Base-by-base conservation (phyloP, 139 green algal species). In the Chlorella sorokiniana region DNA sequence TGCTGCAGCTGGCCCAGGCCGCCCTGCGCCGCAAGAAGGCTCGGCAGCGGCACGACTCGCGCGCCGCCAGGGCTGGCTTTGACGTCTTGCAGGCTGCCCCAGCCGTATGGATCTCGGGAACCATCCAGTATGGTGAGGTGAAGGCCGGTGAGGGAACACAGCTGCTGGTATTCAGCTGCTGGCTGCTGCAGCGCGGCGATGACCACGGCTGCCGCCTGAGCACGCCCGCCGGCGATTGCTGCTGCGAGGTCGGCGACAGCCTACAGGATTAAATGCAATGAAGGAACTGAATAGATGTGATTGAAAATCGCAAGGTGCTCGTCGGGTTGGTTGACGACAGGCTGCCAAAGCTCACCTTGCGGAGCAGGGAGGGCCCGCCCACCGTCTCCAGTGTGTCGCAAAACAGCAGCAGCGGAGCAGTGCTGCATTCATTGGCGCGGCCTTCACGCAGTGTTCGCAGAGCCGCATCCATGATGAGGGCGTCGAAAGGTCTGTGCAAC, bases 301-400 rank as follows among this genome's bases (percentile, higher is more conserved):
- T n/a, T n/a, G n/a, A n/a, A n/a, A n/a, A n/a, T n/a, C n/a, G n/a
- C n/a, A n/a, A n/a, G n/a, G n/a, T n/a, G n/a, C n/a, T n/a, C n/a
- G n/a, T n/a, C n/a, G n/a, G n/a, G n/a, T n/a, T n/a, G n/a, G n/a
- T n/a, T n/a, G n/a, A n/a, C n/a, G n/a, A n/a, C n/a, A n/a, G n/a
- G n/a, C n/a, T n/a, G n/a, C n/a, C n/a, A n/a, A n/a, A n/a, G n/a
- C n/a, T 42, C 29, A 85, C 83, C 69, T 84, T 41, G n/a, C 64
- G 64, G 14, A 87, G 84, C 11, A 87, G 62, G n/a, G 54, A 52
- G 22, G 69, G 33, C 69, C 83, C 68, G 44, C 83, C 83, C 25
- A 78, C 41, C n/a, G 51, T 70, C 35, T 65, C 33, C 31, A 76
- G 29, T 18, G 41, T 25, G 75, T 87, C 78, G 27, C 44, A 35